These are phyloP conservation scores for Westerdykella aurantiaca DNA, from an alignment of 2,329 filamentous ascomycete genomes.

Conservation along the genomic window DNA sequence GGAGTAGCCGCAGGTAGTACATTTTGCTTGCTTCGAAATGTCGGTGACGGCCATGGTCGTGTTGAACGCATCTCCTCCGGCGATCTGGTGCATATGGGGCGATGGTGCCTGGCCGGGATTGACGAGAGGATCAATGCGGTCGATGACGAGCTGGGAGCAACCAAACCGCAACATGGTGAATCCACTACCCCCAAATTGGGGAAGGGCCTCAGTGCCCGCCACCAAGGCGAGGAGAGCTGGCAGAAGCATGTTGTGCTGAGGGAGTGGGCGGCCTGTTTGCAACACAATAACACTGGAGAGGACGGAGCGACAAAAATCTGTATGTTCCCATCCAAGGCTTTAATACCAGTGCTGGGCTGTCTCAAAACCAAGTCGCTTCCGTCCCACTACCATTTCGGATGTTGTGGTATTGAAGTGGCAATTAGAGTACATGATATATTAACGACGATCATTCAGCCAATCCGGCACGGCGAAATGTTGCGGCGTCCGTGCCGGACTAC, in stretches of 20 bases:
- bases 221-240: conserved; percentile 5
- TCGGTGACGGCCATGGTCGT: conserved; percentile 4
- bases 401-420: not conserved
- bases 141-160: conserved; percentile 3
- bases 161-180: conserved; percentile 8
- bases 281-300: not conserved
- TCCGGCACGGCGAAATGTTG: not conserved
- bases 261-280: not conserved
- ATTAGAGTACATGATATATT: not conserved
- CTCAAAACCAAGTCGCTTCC: not conserved
- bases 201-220: conserved; percentile 5
- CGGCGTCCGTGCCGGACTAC: too few species aligned
- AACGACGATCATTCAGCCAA: not conserved
- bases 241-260: conserved; percentile 4
- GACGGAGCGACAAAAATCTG: not conserved
- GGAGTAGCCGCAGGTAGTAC: conserved; percentile 8
- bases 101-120: conserved; percentile 15
- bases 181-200: conserved; percentile 1
- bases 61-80: conserved; percentile 11
- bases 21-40: conserved; percentile 4
- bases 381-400: not conserved
- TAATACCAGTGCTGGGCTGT: not conserved
- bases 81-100: conserved; percentile 15
- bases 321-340: not conserved
- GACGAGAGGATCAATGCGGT: conserved; percentile 17